Evolutionary conservation across 495 filamentous ascomycete genomes (phyloP), one percentile per base, ranked within the genome.

Genomic region (Lentithecium fluviatile): DNA sequence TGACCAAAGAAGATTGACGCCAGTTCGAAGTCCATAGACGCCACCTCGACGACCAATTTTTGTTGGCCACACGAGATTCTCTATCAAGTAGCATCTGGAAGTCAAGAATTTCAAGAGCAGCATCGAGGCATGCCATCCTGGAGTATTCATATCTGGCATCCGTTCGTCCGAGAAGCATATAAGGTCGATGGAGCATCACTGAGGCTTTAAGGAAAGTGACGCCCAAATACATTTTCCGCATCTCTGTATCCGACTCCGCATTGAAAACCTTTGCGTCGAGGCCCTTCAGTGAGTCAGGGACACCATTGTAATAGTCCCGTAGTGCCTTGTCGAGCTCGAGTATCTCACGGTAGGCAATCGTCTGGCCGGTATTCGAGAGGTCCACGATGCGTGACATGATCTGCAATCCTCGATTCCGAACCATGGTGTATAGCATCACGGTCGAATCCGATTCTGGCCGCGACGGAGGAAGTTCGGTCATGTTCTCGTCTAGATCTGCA

Each of bases 1-100:
- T 66, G 13, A 71, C 73, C 8, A 81, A 62, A 1, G 74, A 75
- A 5, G 76, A 75, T 26, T 80, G 66, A 62, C 77, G 73, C 77
- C 78, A 80, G 29, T 70, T 63, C 11, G 52, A 10, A 60, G 36
- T 78, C 74, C 29, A 72, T 67, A 50, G 75, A 58, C 21, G 45
- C 52, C 46, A 63, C 37, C 40, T 57, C 7, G 15, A 17, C 13
- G 52, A 51, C 60, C 60, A 63, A 15, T 80, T 63, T 29, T 69
- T 73, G 0, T 75, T 76, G 6, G 73, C 76, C 3, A 69, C 66
- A 21, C 71, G 64, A 2, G 59, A 71, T 0, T 71, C 73, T 13
- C 53, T 38, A 54, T 73, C 65, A 15, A 75, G 60, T 0, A 68
- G 65, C 23, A 67, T 72, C 29, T 71, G 69, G 37, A 80, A 71